A percentile compares a stretch with the other conserved stretches of the same genome.
Conservation (phyloP, 805 yeast species). For the Candida glaebosa region DNA sequence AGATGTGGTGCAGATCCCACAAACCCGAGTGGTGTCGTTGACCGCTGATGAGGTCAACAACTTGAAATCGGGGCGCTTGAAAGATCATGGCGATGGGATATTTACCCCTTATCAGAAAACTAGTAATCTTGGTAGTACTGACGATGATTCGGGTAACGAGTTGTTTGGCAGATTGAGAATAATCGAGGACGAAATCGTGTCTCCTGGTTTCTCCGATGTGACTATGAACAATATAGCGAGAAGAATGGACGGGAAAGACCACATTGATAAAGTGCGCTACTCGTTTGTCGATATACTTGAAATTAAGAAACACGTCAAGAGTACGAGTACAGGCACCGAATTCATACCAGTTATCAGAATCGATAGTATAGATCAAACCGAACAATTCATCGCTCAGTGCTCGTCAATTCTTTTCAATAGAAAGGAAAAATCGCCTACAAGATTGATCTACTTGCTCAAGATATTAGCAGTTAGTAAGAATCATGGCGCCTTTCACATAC, state of each 20-base stretch:
- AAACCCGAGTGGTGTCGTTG: conserved; percentile 4
- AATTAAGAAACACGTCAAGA: neutral
- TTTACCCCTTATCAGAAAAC: neutral
- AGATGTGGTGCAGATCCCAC: conserved; percentile 1
- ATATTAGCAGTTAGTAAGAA: conserved; percentile 22
- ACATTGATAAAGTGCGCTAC: neutral
- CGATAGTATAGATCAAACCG: neutral
- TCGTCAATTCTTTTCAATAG: neutral
- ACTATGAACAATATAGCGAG: neutral
- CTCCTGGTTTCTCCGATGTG: conserved; percentile 1
- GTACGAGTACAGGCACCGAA: neutral
- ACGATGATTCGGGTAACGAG: neutral
- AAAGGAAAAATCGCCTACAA: neutral
- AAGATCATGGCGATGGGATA: neutral
- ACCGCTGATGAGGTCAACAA: neutral
- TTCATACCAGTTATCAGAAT: neutral
- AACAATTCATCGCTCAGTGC: neutral
- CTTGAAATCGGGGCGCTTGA: neutral
- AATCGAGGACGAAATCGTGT: neutral
- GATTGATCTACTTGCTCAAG: conserved; percentile 9
- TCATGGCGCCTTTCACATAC: conserved; percentile 31
- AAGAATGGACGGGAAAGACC: neutral
- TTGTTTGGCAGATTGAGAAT: neutral
- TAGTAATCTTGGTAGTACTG: neutral
- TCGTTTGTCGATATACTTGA: neutral